Evolutionary conservation across 2,329 filamentous ascomycete genomes (phyloP), one percentile per base, ranked within the genome.

Genomic region (Pseudogymnoascus sp.): DNA sequence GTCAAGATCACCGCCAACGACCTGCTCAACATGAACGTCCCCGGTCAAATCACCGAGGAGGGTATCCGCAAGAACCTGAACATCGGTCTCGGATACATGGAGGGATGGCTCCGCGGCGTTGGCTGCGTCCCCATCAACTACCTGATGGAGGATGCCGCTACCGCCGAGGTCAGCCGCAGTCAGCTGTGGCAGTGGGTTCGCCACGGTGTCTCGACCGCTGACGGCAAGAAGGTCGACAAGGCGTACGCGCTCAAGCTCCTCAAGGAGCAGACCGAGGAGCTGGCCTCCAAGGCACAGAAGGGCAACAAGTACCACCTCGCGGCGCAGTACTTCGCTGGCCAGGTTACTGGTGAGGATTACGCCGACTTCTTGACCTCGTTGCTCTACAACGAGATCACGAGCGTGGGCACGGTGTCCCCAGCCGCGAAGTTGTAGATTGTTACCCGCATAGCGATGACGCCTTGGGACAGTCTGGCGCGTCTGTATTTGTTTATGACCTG

Each of bases 91-190:
- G 89, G 90, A 61, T 99, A 99, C 79, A 99, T 97, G 93, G 95
- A 99, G 79, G 95, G 91, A 66, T 99, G 95, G 95, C 82, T 97
- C 65, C 89, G 93, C 67, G 95, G 93, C 35, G 84, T 97, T 21
- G 95, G 95, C 64, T 99, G 95, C 72, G 93, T 97, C 62, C 95
- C 95, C 60, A 97, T 97, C 79, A 97, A 97, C 82, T 96, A 89
- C 76, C 83, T 97, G 63, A 97, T 97, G 93, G 95, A 99, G 80
- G 95, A 97, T 71, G 95, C 95, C 17, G 95, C 95, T 23, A 99
- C 95, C 1, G 95, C 95, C 60, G 95, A 99, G 77, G 95, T 99
- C 4, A 96, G 90, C 64, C 88, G 95, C 71, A 91, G 86, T 69
- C 95, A 99, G 81, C 83, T 99, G 53, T 96, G 93, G 93, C 95